These are phyloP conservation scores for Penicillium ochrochloron DNA, from an alignment of 495 filamentous ascomycete genomes.

Conservation along the genomic window DNA sequence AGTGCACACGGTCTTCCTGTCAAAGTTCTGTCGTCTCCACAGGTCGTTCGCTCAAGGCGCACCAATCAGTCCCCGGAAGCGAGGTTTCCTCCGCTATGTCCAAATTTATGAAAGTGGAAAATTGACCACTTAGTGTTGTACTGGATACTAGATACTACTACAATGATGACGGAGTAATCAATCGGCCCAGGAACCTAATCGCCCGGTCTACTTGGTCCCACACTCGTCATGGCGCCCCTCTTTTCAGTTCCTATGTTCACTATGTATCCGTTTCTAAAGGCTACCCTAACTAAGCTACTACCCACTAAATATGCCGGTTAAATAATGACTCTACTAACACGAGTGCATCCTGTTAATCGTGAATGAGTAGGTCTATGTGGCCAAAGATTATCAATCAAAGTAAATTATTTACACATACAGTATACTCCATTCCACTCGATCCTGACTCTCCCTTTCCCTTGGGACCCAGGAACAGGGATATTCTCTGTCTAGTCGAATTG, in stretches of 20 bases:
- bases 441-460: slow-evolving; percentile 13
- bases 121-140: not conserved
- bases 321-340: not conserved
- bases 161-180: slow-evolving; percentile 24
- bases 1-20: not conserved
- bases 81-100: slow-evolving; percentile 6
- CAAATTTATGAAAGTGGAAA: not conserved
- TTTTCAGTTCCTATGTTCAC: not conserved
- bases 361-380: not conserved
- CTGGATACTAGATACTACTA: not conserved
- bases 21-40: slow-evolving; percentile 15
- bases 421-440: slow-evolving; percentile 7
- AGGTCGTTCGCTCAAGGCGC: slow-evolving; percentile 13
- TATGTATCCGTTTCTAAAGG: not conserved
- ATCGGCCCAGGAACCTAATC: slow-evolving; percentile 33
- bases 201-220: slow-evolving; percentile 8
- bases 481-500: slow-evolving; percentile 3
- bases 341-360: not conserved
- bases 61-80: slow-evolving; percentile 28
- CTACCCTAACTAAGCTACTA: not conserved
- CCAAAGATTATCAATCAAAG: not conserved
- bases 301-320: not conserved
- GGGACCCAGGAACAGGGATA: slow-evolving; percentile 15
- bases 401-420: not conserved
- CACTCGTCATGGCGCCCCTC: slow-evolving; percentile 12